Evolutionary conservation across 1,139 yeast genomes (phyloP).

Genomic region (Nakaseomyces bracarensis): DNA sequence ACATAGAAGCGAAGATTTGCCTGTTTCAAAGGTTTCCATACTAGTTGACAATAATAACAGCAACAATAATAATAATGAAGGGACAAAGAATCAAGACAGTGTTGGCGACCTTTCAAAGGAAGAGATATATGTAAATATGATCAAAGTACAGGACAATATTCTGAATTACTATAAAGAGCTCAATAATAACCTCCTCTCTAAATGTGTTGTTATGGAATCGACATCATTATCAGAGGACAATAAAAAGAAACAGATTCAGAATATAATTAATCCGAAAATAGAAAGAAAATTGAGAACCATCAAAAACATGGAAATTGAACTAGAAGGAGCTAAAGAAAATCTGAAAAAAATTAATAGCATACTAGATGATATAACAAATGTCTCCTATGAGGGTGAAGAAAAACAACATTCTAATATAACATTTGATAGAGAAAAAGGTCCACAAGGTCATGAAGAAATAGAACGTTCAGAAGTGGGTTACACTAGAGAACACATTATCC

Average conservation of each 20-base stretch:
- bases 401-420: neutral
- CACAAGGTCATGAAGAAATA: too few relatives aligned
- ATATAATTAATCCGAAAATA: conserved; percentile 19
- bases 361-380: conserved; percentile 1
- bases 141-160: neutral
- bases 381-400: neutral
- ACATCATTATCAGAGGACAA: conserved; percentile 31
- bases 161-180: conserved; percentile 10
- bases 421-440: too few relatives aligned
- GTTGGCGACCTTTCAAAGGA: too few relatives aligned
- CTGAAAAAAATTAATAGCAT: neutral
- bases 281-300: conserved; percentile 8
- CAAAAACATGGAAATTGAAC: conserved; percentile 10
- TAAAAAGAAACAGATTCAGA: conserved; percentile 17
- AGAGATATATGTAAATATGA: neutral
- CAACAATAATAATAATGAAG: too few relatives aligned
- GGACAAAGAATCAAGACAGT: too few relatives aligned
- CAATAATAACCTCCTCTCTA: conserved; percentile 17
- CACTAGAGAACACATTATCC: too few relatives aligned
- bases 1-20: too few relatives aligned
- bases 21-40: too few relatives aligned
- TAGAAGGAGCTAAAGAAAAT: conserved; percentile 10
- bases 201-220: conserved; percentile 28
- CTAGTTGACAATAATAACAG: too few relatives aligned
- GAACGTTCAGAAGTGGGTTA: too few relatives aligned